phyloP scores from a whole-genome alignment of 139 green algal species.

The Closterium sp. region DNA sequence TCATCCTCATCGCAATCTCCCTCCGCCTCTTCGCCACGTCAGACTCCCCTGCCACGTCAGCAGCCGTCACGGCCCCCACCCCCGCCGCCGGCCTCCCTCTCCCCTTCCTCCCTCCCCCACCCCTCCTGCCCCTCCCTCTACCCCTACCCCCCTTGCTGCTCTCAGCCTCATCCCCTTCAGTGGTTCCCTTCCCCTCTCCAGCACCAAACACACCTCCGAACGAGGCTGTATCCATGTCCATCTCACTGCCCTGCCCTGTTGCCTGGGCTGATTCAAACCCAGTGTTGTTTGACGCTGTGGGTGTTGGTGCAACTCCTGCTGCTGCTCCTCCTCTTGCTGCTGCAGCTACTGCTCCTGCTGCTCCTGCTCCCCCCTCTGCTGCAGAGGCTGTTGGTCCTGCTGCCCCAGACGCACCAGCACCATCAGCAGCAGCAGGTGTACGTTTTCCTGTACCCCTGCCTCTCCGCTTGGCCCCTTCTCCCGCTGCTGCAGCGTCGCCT shows the following conservation, averaged over 20 bases:
- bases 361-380: no score
- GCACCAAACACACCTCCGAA: background rate
- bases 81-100: background rate
- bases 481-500: background rate
- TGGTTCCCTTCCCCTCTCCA: background rate
- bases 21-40: background rate
- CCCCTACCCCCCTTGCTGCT: background rate
- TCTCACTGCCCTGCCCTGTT: background rate
- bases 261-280: background rate
- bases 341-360: background rate
- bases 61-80: background rate
- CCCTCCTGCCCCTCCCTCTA: background rate
- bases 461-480: background rate
- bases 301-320: no score
- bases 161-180: background rate
- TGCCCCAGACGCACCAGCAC: background rate
- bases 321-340: background rate
- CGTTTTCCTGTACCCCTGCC: background rate
- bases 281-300: background rate
- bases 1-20: background rate
- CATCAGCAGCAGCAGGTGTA: background rate
- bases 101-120: background rate
- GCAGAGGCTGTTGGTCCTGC: background rate
- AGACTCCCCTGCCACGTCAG: background rate
- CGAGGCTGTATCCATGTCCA: background rate